Evolutionary conservation across 495 filamentous ascomycete genomes (phyloP), one percentile per base, ranked within the genome.

Genomic region (Podospora australis): DNA sequence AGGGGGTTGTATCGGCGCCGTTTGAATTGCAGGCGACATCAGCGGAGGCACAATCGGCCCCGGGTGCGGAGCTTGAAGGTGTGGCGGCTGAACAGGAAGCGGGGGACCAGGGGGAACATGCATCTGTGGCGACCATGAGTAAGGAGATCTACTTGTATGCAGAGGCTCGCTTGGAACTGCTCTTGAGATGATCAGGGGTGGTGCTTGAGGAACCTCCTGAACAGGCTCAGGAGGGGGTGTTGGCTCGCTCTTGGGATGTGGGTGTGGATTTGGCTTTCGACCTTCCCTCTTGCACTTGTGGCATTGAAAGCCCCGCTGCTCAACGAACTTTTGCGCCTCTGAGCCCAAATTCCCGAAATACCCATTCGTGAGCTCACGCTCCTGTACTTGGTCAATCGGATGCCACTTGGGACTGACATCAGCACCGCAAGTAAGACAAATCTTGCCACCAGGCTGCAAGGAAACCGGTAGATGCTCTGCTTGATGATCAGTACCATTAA

Each of bases 351-450:
- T 62, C 11, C 64, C 66, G 24, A 56, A 58, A 29, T 71, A 63
- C 5, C 68, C 70, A 49, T 75, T 74, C 2, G 62, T 64, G 4
- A 72, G 59, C 29, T 68, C 56, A 11, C 60, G 62, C 23, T 70
- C 69, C 44, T 72, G 66, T 8, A 47, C 35, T 43, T 68, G 60
- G 40, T 70, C 60, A 28, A 72, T 64, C 25, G 69, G 59, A 66
- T 79, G 78, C 82, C 82, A 86, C 49, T 71, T 77, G 3, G 79
- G 80, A 53, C 78, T 84, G 26, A 77, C 70, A 41, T 80, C 74
- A 38, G 78, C 68, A 17, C 72, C 70, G 55, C 82, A 86, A 10
- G 74, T 80, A 19, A 78, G 58, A 59, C 77, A 79, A 13, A 73
- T 59, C 50, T 71, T 78, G 23, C 70, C 60, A n/a, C 67, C 56